Conservation (phyloP, 176 grass and related monocot genomes). For the Puccinellia tenuiflora region DNA sequence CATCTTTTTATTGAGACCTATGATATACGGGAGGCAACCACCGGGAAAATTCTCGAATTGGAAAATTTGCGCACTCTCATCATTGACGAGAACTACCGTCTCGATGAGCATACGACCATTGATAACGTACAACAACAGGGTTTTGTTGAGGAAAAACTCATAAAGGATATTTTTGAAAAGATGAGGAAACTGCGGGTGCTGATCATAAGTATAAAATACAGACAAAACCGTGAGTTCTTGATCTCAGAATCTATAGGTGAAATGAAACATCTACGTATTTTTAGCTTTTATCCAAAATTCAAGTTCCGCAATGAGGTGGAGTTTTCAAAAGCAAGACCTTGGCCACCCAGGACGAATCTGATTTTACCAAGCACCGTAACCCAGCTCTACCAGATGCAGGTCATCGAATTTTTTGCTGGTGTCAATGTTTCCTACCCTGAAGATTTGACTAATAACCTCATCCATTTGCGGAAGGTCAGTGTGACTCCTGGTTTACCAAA, state of each 20-base stretch:
- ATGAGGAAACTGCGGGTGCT: not conserved
- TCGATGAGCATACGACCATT: too few relatives aligned
- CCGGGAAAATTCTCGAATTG: too few relatives aligned
- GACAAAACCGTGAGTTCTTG: too few relatives aligned
- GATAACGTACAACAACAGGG: too few relatives aligned
- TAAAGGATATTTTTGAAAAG: not conserved
- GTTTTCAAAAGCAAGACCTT: too few relatives aligned
- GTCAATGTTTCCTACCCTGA: not conserved
- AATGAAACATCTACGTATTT: conserved; percentile 18
- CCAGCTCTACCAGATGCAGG: conserved; percentile 25
- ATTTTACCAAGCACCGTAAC: conserved; percentile 9
- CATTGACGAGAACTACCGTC: too few relatives aligned
- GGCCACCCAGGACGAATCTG: not conserved
- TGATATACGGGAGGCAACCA: not conserved
- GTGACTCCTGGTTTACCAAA: too few relatives aligned
- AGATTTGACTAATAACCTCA: not conserved
- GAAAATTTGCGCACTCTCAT: too few relatives aligned
- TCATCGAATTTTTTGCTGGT: not conserved
- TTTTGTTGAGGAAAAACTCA: not conserved
- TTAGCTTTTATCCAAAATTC: not conserved
- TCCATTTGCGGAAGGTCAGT: not conserved
- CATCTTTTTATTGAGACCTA: not conserved
- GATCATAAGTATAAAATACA: not conserved
- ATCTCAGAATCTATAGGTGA: not conserved
- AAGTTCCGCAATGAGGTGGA: too few relatives aligned